These are phyloP conservation scores for Alternaria infectoria DNA, from an alignment of 2,329 filamentous ascomycete genomes.

Conservation along the genomic window DNA sequence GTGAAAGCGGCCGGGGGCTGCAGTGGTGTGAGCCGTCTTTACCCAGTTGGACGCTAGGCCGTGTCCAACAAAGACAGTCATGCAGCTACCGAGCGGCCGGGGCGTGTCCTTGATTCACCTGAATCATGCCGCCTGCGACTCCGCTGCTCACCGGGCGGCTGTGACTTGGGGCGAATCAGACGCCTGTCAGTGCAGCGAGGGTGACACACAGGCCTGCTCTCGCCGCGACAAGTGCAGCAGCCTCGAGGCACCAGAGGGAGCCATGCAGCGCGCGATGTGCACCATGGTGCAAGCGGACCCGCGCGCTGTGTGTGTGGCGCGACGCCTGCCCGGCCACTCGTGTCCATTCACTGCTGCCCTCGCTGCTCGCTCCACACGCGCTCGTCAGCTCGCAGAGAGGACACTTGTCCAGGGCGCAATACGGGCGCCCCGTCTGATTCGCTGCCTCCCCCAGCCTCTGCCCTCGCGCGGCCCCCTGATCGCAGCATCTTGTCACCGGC, in stretches of 20 bases:
- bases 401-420: slow-evolving; percentile 18
- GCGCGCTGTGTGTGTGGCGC: slow-evolving; percentile 22
- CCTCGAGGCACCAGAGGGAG: slow-evolving; percentile 26
- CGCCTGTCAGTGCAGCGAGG: slow-evolving; percentile 16
- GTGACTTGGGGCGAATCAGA: slow-evolving; percentile 27
- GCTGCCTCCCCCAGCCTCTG: slow-evolving; percentile 5
- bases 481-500: slow-evolving; percentile 17
- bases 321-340: slow-evolving; percentile 14
- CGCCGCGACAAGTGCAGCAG: slow-evolving; percentile 40
- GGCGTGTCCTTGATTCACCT: slow-evolving; percentile 33
- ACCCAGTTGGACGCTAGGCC: slow-evolving; percentile 20
- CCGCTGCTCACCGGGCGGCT: slow-evolving; percentile 34
- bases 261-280: background rate
- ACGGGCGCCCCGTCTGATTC: slow-evolving; percentile 4
- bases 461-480: slow-evolving; percentile 10
- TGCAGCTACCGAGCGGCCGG: slow-evolving; percentile 30
- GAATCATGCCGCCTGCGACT: slow-evolving; percentile 29
- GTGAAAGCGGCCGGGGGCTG: slow-evolving; percentile 26
- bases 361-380: slow-evolving; percentile 22
- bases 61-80: slow-evolving; percentile 25
- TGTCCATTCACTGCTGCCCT: slow-evolving; percentile 4
- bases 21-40: slow-evolving; percentile 25
- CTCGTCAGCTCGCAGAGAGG: slow-evolving; percentile 29
- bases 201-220: slow-evolving; percentile 36
- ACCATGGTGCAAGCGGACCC: slow-evolving; percentile 4